Evolutionary conservation across 1,284 basidiomycete species (phyloP).

Genomic region (Salmacisia buchloeana): DNA sequence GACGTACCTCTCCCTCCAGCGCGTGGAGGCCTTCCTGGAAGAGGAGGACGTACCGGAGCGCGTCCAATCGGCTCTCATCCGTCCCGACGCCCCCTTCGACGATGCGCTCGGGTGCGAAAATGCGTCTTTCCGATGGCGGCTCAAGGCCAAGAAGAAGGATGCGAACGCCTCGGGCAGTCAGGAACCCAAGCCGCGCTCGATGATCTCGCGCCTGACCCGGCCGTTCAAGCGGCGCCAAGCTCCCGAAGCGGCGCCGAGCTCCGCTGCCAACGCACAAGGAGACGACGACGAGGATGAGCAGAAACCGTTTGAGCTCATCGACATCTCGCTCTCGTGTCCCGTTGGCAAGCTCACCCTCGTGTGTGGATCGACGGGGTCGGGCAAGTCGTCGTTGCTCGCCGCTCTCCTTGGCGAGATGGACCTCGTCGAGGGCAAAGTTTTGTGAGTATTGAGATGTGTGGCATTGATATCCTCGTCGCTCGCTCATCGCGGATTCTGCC

Average conservation of each 20-base stretch:
- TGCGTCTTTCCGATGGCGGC: conserved; percentile 57
- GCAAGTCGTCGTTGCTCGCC: conserved; percentile 41
- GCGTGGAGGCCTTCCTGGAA: neutral
- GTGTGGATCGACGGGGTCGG: conserved; percentile 38
- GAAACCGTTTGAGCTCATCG: conserved; percentile 23
- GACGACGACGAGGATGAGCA: neutral
- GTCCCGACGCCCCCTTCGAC: conserved; percentile 13
- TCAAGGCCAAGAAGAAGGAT: conserved; percentile 2
- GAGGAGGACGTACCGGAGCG: conserved; percentile 3
- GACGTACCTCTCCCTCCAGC: neutral
- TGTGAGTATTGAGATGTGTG: neutral
- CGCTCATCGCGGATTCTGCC: neutral
- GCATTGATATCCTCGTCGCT: no score
- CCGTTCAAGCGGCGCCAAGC: neutral
- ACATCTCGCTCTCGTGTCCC: conserved; percentile 27
- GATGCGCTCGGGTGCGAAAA: conserved; percentile 62
- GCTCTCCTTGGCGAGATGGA: conserved; percentile 41
- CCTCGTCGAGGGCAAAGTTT: conserved; percentile 20
- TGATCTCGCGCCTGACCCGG: neutral
- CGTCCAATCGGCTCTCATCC: neutral
- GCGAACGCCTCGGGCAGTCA: no score
- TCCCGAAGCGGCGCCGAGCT: neutral
- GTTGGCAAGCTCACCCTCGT: conserved; percentile 31
- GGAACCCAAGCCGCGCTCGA: no score
- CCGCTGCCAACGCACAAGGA: neutral